Evolutionary conservation across 2,329 filamentous ascomycete genomes (phyloP).

Genomic region (Alternaria gansuensis): DNA sequence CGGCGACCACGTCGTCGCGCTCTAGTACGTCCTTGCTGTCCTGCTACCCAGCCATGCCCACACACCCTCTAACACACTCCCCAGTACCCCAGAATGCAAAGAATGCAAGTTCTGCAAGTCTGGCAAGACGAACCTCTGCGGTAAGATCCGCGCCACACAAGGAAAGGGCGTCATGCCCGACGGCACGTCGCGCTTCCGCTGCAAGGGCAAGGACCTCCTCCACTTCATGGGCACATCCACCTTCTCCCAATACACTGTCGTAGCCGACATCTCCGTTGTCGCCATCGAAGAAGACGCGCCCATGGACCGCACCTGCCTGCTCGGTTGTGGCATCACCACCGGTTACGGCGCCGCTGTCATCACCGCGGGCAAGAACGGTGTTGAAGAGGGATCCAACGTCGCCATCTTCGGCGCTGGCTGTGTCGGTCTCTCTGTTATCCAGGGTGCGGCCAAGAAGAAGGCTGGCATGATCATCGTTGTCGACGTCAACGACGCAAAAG

Average conservation of each 20-base stretch:
- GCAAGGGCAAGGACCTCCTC: conserved; percentile 91
- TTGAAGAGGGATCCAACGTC: conserved; percentile 88
- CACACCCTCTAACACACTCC: conserved; percentile 30
- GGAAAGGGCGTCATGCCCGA: conserved; percentile 97
- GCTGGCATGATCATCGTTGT: conserved; percentile 80
- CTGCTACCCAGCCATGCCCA: neutral
- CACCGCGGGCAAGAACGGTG: conserved; percentile 73
- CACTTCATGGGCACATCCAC: conserved; percentile 99
- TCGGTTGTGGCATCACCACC: conserved; percentile 98
- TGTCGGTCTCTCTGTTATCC: conserved; percentile 93
- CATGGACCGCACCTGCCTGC: conserved; percentile 94
- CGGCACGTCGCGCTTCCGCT: conserved; percentile 91
- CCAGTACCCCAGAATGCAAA: conserved; percentile 90
- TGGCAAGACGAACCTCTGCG: conserved; percentile 98
- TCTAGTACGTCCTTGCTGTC: conserved; percentile 46
- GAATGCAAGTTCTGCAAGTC: conserved; percentile 99
- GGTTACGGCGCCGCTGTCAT: conserved; percentile 96
- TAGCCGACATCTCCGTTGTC: conserved; percentile 97
- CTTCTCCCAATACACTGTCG: conserved; percentile 98
- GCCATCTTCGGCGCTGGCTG: conserved; percentile 96
- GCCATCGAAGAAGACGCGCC: conserved; percentile 88
- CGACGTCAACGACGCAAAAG: conserved; percentile 87
- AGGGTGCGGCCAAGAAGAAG: conserved; percentile 87
- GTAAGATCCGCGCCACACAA: conserved; percentile 97
- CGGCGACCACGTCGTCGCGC: conserved; percentile 79